Percentiles rank a stretch among this genome's conserved stretches.
These are phyloP conservation scores for Chernovozyma sophiae-reginae DNA, from an alignment of 1,139 yeast genomes.

Conservation along the genomic window DNA sequence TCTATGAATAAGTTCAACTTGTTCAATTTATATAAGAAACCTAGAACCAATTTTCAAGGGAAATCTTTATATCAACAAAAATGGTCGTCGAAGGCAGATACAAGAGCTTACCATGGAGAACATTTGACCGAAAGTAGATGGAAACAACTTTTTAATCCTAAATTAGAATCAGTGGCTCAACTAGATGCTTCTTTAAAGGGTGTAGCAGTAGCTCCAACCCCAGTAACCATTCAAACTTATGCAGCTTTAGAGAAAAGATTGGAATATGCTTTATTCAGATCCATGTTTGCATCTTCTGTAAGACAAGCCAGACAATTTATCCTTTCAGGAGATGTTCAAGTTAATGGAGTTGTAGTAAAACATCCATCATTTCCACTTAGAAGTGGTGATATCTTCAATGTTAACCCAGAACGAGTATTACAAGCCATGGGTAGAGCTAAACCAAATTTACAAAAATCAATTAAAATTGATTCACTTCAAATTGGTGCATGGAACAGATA, in stretches of 20 bases:
- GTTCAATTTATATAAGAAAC: constrained; percentile 77
- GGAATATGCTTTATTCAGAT: constrained; percentile 84
- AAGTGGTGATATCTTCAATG: constrained; percentile 85
- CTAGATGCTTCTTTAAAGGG: constrained; percentile 73
- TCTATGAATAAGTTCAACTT: constrained; percentile 91
- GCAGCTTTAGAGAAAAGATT: constrained; percentile 85
- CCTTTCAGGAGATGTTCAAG: constrained; percentile 75
- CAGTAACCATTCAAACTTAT: constrained; percentile 83
- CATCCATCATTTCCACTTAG: constrained; percentile 77
- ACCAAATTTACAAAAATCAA: constrained; percentile 66
- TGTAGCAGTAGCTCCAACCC: constrained; percentile 55
- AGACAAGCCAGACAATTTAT: constrained; percentile 94
- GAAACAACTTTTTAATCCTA: constrained; percentile 67
- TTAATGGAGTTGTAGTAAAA: constrained; percentile 73
- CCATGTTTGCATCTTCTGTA: constrained; percentile 89
- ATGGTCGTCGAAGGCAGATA: constrained; percentile 87
- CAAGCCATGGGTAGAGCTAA: constrained; percentile 81
- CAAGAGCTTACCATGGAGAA: constrained; percentile 96
- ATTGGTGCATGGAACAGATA: constrained; percentile 72
- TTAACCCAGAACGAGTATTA: constrained; percentile 80
- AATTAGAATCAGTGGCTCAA: constrained; percentile 80
- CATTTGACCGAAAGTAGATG: constrained; percentile 82
- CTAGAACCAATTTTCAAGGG: constrained; percentile 46
- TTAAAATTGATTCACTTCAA: constrained; percentile 67
- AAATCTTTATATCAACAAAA: constrained; percentile 82